These are phyloP conservation scores for Arabidopsis thaliana DNA, from an alignment of 345 rosid species.

Conservation along the genomic window DNA sequence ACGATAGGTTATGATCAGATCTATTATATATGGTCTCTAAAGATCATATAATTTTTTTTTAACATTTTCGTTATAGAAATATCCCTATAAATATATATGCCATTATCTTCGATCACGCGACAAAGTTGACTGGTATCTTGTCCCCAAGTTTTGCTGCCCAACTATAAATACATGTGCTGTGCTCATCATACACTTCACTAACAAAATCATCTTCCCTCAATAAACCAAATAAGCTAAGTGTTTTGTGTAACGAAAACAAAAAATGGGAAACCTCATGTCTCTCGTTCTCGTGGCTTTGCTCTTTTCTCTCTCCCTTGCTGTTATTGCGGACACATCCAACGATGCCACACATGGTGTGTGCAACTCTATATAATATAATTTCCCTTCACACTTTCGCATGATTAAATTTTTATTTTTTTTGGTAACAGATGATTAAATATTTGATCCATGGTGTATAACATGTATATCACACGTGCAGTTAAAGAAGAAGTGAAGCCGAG, in stretches of 20 bases:
- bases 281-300: constrained; percentile 37
- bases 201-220: constrained; percentile 22
- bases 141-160: constrained; percentile 29
- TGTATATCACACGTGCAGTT: constrained; percentile 18
- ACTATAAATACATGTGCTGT: constrained; percentile 35
- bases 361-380: background rate
- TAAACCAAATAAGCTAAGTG: constrained; percentile 27
- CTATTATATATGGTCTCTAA: background rate
- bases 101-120: constrained; percentile 31
- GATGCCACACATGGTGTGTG: constrained; percentile 38
- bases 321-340: constrained; percentile 42
- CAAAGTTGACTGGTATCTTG: constrained; percentile 43
- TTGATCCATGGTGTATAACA: constrained; percentile 3
- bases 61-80: background rate
- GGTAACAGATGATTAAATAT: background rate
- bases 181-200: constrained; percentile 21
- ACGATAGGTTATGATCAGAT: background rate
- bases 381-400: background rate
- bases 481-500: constrained; percentile 37
- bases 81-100: background rate
- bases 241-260: constrained; percentile 4
- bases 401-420: too few species aligned
- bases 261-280: constrained; percentile 33
- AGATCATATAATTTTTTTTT: background rate
- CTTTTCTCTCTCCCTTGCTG: constrained; percentile 34